Evolutionary conservation across 148 eudicot genomes (phyloP).

Genomic region (Vaccinium darrowii): DNA sequence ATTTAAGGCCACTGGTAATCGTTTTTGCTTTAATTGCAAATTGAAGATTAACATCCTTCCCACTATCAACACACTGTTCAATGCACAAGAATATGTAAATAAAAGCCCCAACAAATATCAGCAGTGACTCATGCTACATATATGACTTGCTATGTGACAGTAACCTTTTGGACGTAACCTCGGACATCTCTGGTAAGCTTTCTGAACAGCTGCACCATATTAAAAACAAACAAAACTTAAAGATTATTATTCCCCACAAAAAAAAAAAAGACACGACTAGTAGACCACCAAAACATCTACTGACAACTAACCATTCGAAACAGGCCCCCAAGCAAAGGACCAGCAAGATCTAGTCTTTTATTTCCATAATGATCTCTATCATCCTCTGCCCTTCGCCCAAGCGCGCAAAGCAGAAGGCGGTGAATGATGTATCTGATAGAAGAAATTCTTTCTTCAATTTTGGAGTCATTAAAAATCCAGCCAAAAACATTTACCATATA

Average conservation of each 20-base stretch:
- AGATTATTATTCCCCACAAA: not conserved
- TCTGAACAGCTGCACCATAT: slow-evolving; percentile 58
- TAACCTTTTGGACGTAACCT: slow-evolving; percentile 86
- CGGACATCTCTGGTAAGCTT: slow-evolving; percentile 97
- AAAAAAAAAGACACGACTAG: not conserved
- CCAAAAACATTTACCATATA: not conserved
- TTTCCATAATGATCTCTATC: slow-evolving; percentile 99
- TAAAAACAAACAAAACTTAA: not conserved
- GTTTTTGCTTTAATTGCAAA: slow-evolving; percentile 98
- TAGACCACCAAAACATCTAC: not conserved
- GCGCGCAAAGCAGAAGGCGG: slow-evolving; percentile 86
- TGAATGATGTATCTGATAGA: slow-evolving; percentile 70
- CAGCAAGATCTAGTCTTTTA: slow-evolving; percentile 98
- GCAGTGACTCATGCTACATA: not conserved
- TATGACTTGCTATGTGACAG: not conserved
- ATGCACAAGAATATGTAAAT: slow-evolving; percentile 3
- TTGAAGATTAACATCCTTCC: slow-evolving; percentile 91
- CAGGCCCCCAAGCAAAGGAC: slow-evolving; percentile 93
- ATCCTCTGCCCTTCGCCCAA: slow-evolving; percentile 94
- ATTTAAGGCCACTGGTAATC: slow-evolving; percentile 94
- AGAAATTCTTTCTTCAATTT: not conserved
- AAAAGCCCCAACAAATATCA: not conserved
- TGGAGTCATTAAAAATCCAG: not conserved
- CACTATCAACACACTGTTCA: slow-evolving; percentile 75
- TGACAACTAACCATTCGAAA: slow-evolving; percentile 63